Base-by-base conservation (phyloP, 2,329 filamentous ascomycete genomes). In the Alternaria longipes region DNA sequence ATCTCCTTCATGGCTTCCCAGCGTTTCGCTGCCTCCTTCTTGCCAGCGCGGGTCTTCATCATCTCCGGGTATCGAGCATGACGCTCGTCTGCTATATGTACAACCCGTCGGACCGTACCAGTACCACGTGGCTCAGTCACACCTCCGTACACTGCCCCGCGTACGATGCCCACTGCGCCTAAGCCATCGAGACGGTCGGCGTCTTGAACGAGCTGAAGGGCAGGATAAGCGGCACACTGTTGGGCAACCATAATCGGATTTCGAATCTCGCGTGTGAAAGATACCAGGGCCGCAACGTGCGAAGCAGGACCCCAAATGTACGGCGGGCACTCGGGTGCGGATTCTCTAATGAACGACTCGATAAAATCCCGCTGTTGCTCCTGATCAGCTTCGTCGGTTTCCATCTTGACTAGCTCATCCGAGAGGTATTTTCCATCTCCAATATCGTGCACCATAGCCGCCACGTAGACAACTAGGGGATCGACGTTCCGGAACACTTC, bases 141-240 rank as follows among this genome's bases (percentile, higher is more conserved):
- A 1, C 16, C 32, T 11, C 41, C 20, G 28, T 55, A 46, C 8
- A 38, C 42, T 26, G 28, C 28, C 7, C 20, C 28, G 16, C 54
- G 54, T n/a, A 49, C n/a, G 14, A 56, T 14, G 0, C 44, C 86
- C 47, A 94, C 83, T 3, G 87, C 93, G 1, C 94, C 94, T 34
- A 97, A 87, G 4, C 92, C 90, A 79, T 97, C 94, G 20, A 97
- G 82, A 12, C 93, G 85, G 80, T 97, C 93, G 3, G 93, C 93
- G 79, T 97, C 94, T 80, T 97, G 93, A 24, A 97, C 92, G 45
- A 96, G 86, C 0, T 87, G 92, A 38, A 94, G 81, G 76, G 94
- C 91, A 1, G 91, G 91, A 56, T 68, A 52, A 79, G 72, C 18
- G 73, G 78, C 41, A 92, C 82, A 53, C 12, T 58, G 92, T 80